Evolutionary conservation across 805 yeast genomes (phyloP).

Genomic region (Sugiyamaella lignohabitans): DNA sequence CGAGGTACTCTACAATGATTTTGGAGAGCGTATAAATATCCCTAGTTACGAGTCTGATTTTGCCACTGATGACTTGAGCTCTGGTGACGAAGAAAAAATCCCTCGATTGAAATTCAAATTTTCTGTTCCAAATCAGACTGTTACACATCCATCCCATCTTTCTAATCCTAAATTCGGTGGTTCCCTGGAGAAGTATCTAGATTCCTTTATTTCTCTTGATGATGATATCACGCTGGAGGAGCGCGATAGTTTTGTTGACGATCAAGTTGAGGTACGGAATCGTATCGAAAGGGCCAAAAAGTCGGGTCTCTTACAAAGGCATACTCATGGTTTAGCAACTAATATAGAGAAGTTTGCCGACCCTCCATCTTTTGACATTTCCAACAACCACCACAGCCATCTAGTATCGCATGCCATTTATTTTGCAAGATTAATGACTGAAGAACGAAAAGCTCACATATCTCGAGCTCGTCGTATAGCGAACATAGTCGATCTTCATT

Average conservation of each 20-base stretch:
- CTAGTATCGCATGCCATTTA: slow-evolving; percentile 68
- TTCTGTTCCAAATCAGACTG: slow-evolving; percentile 32
- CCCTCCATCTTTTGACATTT: slow-evolving; percentile 38
- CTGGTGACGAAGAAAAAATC: slow-evolving; percentile 5
- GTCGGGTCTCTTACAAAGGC: slow-evolving; percentile 23
- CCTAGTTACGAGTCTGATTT: slow-evolving; percentile 7
- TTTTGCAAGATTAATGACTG: slow-evolving; percentile 63
- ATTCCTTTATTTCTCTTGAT: slow-evolving; percentile 52
- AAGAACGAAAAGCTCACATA: slow-evolving; percentile 54
- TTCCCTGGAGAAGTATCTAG: slow-evolving; percentile 40
- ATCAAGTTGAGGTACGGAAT: slow-evolving; percentile 42
- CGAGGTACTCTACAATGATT: not conserved
- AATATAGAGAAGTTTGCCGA: slow-evolving; percentile 35
- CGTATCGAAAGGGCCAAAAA: slow-evolving; percentile 44
- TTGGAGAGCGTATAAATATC: not conserved
- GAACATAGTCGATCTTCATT: slow-evolving; percentile 77
- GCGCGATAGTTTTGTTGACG: slow-evolving; percentile 47
- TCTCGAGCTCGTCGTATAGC: slow-evolving; percentile 69
- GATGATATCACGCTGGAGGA: slow-evolving; percentile 60
- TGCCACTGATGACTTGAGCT: slow-evolving; percentile 7
- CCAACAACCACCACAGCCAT: slow-evolving; percentile 58
- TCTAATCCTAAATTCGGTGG: slow-evolving; percentile 39
- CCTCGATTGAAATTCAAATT: slow-evolving; percentile 8
- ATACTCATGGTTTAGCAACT: not conserved
- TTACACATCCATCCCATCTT: slow-evolving; percentile 57